These are phyloP conservation scores for Euphrasia arctica DNA, from an alignment of 305 asterid genomes.

Conservation along the genomic window DNA sequence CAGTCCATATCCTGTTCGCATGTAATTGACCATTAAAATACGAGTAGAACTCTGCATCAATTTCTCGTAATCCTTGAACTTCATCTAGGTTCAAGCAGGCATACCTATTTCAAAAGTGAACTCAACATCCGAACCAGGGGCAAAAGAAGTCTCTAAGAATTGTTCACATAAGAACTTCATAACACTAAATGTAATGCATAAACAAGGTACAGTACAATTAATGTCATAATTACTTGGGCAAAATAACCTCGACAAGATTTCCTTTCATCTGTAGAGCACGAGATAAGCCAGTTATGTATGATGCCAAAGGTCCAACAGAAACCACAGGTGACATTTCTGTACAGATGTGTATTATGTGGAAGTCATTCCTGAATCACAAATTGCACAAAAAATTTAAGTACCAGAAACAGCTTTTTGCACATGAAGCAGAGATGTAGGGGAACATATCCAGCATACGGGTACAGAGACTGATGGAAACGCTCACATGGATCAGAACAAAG, in stretches of 20 bases:
- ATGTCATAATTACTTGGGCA: conserved; percentile 71
- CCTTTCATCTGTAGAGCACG: conserved; percentile 73
- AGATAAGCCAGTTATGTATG: conserved; percentile 68
- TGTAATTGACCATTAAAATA: conserved; percentile 69
- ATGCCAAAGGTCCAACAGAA: conserved; percentile 70
- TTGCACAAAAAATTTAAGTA: conserved; percentile 17
- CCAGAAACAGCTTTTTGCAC: conserved; percentile 17
- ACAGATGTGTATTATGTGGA: conserved; percentile 74
- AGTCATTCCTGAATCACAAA: conserved; percentile 48
- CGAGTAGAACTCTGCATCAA: conserved; percentile 61
- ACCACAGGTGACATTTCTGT: conserved; percentile 90
- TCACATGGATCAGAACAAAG: conserved; percentile 9
- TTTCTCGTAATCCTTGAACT: conserved; percentile 65
- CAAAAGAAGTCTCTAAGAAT: background rate
- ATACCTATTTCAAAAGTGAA: conserved; percentile 48
- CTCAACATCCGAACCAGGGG: conserved; percentile 18
- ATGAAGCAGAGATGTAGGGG: conserved; percentile 20
- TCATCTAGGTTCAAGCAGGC: conserved; percentile 53
- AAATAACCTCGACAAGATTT: conserved; percentile 80
- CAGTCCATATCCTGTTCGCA: conserved; percentile 78
- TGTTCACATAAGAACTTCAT: conserved; percentile 10
- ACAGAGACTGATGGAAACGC: background rate
- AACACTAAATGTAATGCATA: conserved; percentile 11
- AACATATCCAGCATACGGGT: conserved; percentile 10
- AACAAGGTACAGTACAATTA: conserved; percentile 22